A percentile compares a stretch with the other conserved stretches of the same genome.
These are phyloP conservation scores for Colletotrichum sidae DNA, from an alignment of 2,329 filamentous ascomycete species.

Conservation along the genomic window DNA sequence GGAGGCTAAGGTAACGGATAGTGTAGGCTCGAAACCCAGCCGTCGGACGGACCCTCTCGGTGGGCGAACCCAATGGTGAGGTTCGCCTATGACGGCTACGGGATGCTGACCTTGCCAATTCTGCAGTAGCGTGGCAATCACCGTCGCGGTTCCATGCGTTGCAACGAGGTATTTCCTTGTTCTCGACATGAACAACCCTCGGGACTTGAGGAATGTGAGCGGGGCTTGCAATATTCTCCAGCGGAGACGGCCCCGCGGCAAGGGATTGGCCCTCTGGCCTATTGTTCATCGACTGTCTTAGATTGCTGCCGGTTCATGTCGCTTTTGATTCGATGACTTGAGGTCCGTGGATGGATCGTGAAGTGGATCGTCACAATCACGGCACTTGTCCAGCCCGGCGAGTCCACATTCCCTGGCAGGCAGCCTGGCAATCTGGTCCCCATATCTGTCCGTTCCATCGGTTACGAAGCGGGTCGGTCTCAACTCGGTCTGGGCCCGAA, in stretches of 20 bases:
- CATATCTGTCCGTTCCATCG: conserved; percentile 11
- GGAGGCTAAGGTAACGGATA: too few species aligned
- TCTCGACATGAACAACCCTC: conserved; percentile 23
- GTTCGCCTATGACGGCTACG: conserved; percentile 18
- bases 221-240: conserved; percentile 31
- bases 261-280: conserved; percentile 1
- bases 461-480: conserved; percentile 1
- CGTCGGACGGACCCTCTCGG: conserved; percentile 11
- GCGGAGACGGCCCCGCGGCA: conserved; percentile 9
- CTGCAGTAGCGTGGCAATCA: conserved; percentile 23
- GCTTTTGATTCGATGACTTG: neutral
- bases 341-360: conserved; percentile 7
- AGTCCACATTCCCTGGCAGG: neutral
- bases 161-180: conserved; percentile 28
- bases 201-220: conserved; percentile 16
- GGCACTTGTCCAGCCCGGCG: conserved; percentile 7
- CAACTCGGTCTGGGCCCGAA: conserved; percentile 19
- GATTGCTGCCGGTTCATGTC: conserved; percentile 12
- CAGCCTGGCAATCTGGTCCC: neutral
- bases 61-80: conserved; percentile 31
- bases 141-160: neutral
- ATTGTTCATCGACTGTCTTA: conserved; percentile 11
- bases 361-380: conserved; percentile 12
- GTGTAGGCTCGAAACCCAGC: conserved; percentile 9
- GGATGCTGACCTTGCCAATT: conserved; percentile 19